phyloP scores from a whole-genome alignment of 2,329 filamentous ascomycete species.

The Pseudocercospora crystallina region DNA sequence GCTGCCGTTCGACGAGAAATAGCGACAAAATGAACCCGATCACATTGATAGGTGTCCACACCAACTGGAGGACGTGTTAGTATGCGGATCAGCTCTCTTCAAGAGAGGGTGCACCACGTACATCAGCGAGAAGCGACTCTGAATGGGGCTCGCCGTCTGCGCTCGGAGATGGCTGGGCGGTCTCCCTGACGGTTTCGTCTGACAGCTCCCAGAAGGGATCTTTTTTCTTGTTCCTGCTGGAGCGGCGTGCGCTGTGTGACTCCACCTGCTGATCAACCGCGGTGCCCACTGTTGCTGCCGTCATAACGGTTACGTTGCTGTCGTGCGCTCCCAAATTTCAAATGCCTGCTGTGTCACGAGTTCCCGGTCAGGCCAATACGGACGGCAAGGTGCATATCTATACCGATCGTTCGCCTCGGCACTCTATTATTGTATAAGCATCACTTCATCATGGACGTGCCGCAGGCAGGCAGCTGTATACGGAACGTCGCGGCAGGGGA shows the following conservation, averaged over 20 bases:
- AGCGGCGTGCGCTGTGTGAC: conserved; percentile 22
- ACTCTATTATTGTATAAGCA: conserved; percentile 9
- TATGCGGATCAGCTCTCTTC: neutral
- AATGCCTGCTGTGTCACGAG: conserved; percentile 19
- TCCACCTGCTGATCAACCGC: conserved; percentile 8
- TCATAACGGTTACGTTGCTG: conserved; percentile 14
- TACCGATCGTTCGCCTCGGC: neutral
- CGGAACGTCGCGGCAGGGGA: conserved; percentile 2
- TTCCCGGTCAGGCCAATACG: conserved; percentile 2
- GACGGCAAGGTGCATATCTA: neutral
- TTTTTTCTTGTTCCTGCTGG: conserved; percentile 28
- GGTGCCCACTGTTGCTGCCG: conserved; percentile 12
- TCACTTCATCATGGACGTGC: neutral
- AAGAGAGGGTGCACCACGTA: conserved; percentile 10
- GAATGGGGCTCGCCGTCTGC: conserved; percentile 11
- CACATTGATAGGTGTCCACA: conserved; percentile 65
- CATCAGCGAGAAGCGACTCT: conserved; percentile 27
- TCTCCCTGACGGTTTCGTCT: conserved; percentile 27
- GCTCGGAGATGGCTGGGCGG: conserved; percentile 25
- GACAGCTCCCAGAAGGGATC: conserved; percentile 32
- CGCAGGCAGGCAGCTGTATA: neutral
- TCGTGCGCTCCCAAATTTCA: too few relatives aligned
- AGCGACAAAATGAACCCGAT: conserved; percentile 66
- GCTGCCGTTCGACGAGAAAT: conserved; percentile 60
- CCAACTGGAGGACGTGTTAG: conserved; percentile 24